Conservation (phyloP, 257 asterid species). For the Solanum infundibuliforme region DNA sequence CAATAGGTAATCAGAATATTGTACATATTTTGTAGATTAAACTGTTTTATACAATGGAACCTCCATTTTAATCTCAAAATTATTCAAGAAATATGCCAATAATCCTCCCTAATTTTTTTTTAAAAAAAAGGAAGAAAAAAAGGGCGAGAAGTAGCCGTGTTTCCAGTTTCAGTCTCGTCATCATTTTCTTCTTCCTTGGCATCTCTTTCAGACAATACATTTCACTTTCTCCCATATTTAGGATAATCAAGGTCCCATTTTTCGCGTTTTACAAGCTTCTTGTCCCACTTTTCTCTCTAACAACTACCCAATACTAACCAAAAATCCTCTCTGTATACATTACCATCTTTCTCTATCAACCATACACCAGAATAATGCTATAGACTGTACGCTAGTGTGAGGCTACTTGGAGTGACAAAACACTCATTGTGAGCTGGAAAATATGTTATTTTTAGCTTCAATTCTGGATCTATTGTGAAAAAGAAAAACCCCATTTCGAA, state of each 20-base stretch:
- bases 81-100: background rate
- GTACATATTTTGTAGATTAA: background rate
- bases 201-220: background rate
- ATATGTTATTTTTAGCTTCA: constrained; percentile 15
- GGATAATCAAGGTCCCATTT: background rate
- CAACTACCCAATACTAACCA: background rate
- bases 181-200: background rate
- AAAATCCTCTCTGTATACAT: background rate
- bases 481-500: background rate
- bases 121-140: background rate
- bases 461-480: constrained; percentile 32
- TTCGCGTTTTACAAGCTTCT: background rate
- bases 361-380: background rate
- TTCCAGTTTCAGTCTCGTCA: background rate
- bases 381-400: background rate
- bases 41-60: background rate
- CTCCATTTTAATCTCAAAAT: background rate
- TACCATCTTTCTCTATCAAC: background rate
- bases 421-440: background rate
- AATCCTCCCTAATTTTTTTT: background rate
- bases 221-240: background rate
- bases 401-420: background rate
- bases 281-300: background rate
- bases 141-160: background rate
- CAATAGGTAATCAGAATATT: too few relatives aligned